Percentiles rank a stretch among this genome's conserved stretches.
These are phyloP conservation scores for Aspergillus viridinutans DNA, from an alignment of 2,329 filamentous ascomycete species.

Conservation along the genomic window DNA sequence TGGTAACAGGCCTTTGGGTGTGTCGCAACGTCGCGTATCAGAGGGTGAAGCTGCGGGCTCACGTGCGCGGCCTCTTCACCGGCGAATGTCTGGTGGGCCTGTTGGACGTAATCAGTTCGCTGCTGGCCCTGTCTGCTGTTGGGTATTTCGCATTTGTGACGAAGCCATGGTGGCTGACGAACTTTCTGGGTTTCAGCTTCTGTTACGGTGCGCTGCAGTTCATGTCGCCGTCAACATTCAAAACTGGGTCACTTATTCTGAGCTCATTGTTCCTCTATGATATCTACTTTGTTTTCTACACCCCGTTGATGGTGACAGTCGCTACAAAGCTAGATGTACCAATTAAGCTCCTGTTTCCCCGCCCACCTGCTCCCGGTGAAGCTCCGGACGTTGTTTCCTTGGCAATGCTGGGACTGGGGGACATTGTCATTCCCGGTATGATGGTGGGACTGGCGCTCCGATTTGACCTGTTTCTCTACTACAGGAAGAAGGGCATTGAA, in stretches of 20 bases:
- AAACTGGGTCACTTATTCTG: slow-evolving; percentile 73
- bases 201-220: slow-evolving; percentile 78
- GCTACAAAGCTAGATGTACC: slow-evolving; percentile 86
- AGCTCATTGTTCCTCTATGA: slow-evolving; percentile 87
- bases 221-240: slow-evolving; percentile 84
- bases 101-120: slow-evolving; percentile 51
- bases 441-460: slow-evolving; percentile 82
- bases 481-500: slow-evolving; percentile 60
- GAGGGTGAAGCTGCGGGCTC: slow-evolving; percentile 49
- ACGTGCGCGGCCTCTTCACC: slow-evolving; percentile 50
- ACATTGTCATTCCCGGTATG: slow-evolving; percentile 88
- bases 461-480: slow-evolving; percentile 86
- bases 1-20: slow-evolving; percentile 45
- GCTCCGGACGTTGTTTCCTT: slow-evolving; percentile 40
- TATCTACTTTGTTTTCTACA: slow-evolving; percentile 64
- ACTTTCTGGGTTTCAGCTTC: slow-evolving; percentile 81
- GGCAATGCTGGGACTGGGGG: slow-evolving; percentile 87
- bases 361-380: slow-evolving; percentile 50
- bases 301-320: slow-evolving; percentile 56
- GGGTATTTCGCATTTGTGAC: slow-evolving; percentile 61
- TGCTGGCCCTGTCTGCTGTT: slow-evolving; percentile 52
- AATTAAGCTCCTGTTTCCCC: slow-evolving; percentile 83
- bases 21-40: slow-evolving; percentile 46
- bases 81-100: slow-evolving; percentile 42
- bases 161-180: slow-evolving; percentile 70